Evolutionary conservation across 2,329 filamentous ascomycete genomes (phyloP).

Genomic region (Acrocalymma vagum): DNA sequence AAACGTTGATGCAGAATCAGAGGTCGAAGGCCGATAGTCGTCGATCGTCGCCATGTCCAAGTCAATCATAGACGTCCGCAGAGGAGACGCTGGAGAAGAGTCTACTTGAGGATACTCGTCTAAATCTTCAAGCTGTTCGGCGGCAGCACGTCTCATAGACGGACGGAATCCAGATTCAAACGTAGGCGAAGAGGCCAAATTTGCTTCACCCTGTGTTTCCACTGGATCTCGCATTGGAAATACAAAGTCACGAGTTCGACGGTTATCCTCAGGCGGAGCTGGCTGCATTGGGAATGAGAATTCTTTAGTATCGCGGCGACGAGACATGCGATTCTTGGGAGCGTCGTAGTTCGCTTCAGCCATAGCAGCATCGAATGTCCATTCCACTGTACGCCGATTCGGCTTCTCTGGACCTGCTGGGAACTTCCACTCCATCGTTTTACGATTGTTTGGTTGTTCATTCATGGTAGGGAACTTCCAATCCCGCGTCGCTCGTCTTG

Average conservation of each 20-base stretch:
- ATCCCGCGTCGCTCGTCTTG: slow-evolving; percentile 55
- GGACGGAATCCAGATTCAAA: slow-evolving; percentile 49
- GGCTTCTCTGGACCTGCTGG: slow-evolving; percentile 39
- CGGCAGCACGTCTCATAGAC: slow-evolving; percentile 50
- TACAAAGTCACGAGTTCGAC: slow-evolving; percentile 45
- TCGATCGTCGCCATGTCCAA: slow-evolving; percentile 49
- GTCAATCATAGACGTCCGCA: slow-evolving; percentile 56
- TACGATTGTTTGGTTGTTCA: slow-evolving; percentile 42
- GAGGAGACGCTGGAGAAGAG: slow-evolving; percentile 42
- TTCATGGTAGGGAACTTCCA: slow-evolving; percentile 59
- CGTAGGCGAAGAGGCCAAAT: slow-evolving; percentile 35
- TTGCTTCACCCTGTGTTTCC: slow-evolving; percentile 19
- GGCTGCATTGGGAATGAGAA: slow-evolving; percentile 32
- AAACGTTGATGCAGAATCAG: slow-evolving; percentile 47
- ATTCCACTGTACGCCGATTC: slow-evolving; percentile 56
- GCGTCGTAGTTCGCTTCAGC: slow-evolving; percentile 46
- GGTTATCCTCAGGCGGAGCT: slow-evolving; percentile 28
- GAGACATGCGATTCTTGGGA: slow-evolving; percentile 39
- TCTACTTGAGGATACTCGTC: slow-evolving; percentile 48
- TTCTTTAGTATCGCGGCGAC: slow-evolving; percentile 43
- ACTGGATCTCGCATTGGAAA: slow-evolving; percentile 41
- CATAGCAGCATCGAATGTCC: slow-evolving; percentile 58
- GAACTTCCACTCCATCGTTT: slow-evolving; percentile 65
- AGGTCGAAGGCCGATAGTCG: slow-evolving; percentile 54
- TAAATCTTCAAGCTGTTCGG: slow-evolving; percentile 48